Evolutionary conservation across 2,329 filamentous ascomycete genomes (phyloP), one percentile per base, ranked within the genome.

Genomic region (Alternaria triticimaculans): DNA sequence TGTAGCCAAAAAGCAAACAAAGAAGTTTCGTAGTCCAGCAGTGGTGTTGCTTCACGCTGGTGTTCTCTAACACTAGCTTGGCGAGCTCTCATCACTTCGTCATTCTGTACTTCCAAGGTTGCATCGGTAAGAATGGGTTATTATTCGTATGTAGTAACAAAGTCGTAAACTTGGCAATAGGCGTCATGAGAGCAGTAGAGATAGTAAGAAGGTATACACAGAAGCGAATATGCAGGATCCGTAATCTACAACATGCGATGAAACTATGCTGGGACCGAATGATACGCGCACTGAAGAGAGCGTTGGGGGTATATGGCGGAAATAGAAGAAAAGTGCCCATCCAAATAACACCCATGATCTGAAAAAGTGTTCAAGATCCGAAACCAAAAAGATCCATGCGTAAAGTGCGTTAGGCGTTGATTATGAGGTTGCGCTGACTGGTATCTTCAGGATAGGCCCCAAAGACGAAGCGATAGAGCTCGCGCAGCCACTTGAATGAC

Each of bases 391-490:
- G 20, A 55, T 37, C 41, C 45, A n/a, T 45, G 49, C 57, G 18
- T 15, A 15, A 50, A 33, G 21, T 14, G 30, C 55, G 25, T 71
- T 72, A 80, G 21, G 77, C 77, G 60, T 77, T 77, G 61, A 92
- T 90, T 64, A 86, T 88, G 51, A 90, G 83, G 60, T 92, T 91
- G 67, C 90, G 85, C 58, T 85, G 82, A 50, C 91, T 88, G 1
- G 88, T 90, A 72, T 97, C 94, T 59, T 97, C 93, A 15, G 93
- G 81, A 51, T 90, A 88, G 74, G 95, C 95, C 4, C 93, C 92
- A 78, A 96, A 97, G 3, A 97, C 93, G 44, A 95, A 85, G 57
- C 88, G 87, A 82, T 92, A 97, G 14, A 97, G 84, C 72, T 97
- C 94, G 54, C 89, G 86, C 66, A 97, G 82, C 85, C 95, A 97